These are phyloP conservation scores for Inonotus hispidus DNA, from an alignment of 1,284 basidiomycete species.

Conservation along the genomic window DNA sequence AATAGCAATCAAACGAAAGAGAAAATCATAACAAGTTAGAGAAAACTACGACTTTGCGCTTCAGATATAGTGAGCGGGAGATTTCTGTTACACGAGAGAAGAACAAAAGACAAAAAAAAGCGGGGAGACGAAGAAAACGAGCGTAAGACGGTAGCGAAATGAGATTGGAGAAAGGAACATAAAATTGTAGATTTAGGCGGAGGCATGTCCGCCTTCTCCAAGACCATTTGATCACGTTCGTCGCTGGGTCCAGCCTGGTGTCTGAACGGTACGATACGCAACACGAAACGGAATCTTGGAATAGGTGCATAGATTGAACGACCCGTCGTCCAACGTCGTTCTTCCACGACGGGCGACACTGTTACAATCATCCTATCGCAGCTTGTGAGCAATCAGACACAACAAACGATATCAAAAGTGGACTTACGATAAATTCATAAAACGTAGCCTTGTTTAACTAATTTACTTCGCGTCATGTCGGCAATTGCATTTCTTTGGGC, in stretches of 20 bases:
- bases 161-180: neutral
- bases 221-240: conserved; percentile 44
- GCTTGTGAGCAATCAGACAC: conserved; percentile 21
- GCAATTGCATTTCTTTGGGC: conserved; percentile 49
- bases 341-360: conserved; percentile 15
- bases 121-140: too few relatives aligned
- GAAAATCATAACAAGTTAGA: too few relatives aligned
- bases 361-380: conserved; percentile 21
- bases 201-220: conserved; percentile 3
- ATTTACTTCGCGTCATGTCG: conserved; percentile 64
- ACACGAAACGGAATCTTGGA: conserved; percentile 49
- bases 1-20: too few relatives aligned
- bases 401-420: neutral
- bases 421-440: conserved; percentile 1
- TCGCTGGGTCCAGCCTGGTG: conserved; percentile 46
- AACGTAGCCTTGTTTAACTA: conserved; percentile 19
- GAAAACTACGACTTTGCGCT: too few relatives aligned
- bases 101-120: too few relatives aligned
- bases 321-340: conserved; percentile 16
- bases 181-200: neutral
- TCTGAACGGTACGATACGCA: conserved; percentile 57
- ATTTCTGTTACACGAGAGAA: too few relatives aligned
- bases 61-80: too few relatives aligned
- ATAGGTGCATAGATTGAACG: conserved; percentile 29
- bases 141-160: too few relatives aligned